Evolutionary conservation across 1,284 basidiomycete species (phyloP), one percentile per base, ranked within the genome.

Genomic region (Sanghuangporus baumii): DNA sequence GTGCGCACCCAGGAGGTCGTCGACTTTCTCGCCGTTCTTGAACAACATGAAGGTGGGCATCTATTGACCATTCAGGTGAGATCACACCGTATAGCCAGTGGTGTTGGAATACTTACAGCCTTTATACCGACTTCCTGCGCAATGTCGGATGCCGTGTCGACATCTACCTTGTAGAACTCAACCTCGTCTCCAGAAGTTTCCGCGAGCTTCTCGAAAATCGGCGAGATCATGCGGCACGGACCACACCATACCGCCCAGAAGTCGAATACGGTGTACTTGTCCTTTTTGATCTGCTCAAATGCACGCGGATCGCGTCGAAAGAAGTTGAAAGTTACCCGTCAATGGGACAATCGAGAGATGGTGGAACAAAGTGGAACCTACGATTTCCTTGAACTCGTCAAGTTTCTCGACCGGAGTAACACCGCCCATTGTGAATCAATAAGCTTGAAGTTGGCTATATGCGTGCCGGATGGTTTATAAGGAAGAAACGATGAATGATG

Each of bases 151-250:
- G 80, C 80, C 51, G 75, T 81, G 71, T 94, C 91, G 57, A 90
- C 84, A 73, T 94, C 89, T 69, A 95, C 88, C 78, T 94, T 94
- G 82, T 87, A 91, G 76, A 88, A 91, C 61, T 76, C 79, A 75
- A 92, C 81, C 67, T 81, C 72, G 23, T 62, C 43, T 18, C 14
- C 52, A 37, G 38, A 9, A 14, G 73, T 68, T 0, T 61, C 46
- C 8, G 86, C 79, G 62, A 93, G 73, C 76, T 87, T 86, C 76
- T 89, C 87, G 71, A 94, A 93, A 69, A 93, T 78, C 59, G 91
- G 88, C 55, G 86, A 83, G 78, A 93, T 94, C 68, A 85, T 74
- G 72, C 81, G 86, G 84, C 94, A 94, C 40, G 88, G 88, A 54
- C 83, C 80, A 71, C 87, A 89, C 86, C 87, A 84, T 0, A 80